Evolutionary conservation across 176 grass and related monocot genomes (phyloP), one percentile per base, ranked within the genome.

Genomic region (Eleusine indica): DNA sequence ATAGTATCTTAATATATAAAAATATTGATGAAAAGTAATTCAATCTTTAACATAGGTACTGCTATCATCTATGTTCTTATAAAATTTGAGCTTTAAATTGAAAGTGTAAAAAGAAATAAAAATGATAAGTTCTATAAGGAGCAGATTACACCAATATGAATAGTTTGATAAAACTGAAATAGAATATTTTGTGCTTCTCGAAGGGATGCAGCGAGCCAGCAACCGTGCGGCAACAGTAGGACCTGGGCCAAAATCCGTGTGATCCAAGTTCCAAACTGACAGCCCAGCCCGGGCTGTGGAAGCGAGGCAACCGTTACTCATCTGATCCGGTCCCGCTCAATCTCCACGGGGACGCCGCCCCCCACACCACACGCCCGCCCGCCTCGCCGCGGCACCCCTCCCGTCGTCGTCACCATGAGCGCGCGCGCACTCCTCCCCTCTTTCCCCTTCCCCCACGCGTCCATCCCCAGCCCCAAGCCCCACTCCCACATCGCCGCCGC

Each of bases 261-360:
- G 21, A 62, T 28, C 58, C 7, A 9, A 61, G 58, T 9, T 61
- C 6, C 8, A n/a, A 16, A 17, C 0, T 12, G 13, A 15, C 16
- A 75, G 73, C 18, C 35, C 35, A 12, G 18, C 18, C 9, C 30
- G 30, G 43, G 10, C 21, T 18, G 25, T 49, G 1, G 54, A 48
- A 73, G 47, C 13, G 70, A 65, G 28, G 52, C 65, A 78, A 78
- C 25, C 40, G 40, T 68, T 75, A 52, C 47, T 86, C 71, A 68
- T 84, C 87, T 88, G 48, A 84, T 89, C 87, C 76, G n/a, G 70
- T 85, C 42, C 69, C 70, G 76, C 68, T 64, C 87, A 81, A 89
- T 85, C 87, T 41, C 32, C 43, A 74, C 48, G 48, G 56, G 13
- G 22, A 71, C 63, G 71, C 76, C 81, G 77, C 43, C 44, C 51